Percentiles rank a stretch among this genome's conserved stretches.
Evolutionary conservation across 163 green algal species (phyloP).

Genomic region (Coccomyxa subellipsoidea): DNA sequence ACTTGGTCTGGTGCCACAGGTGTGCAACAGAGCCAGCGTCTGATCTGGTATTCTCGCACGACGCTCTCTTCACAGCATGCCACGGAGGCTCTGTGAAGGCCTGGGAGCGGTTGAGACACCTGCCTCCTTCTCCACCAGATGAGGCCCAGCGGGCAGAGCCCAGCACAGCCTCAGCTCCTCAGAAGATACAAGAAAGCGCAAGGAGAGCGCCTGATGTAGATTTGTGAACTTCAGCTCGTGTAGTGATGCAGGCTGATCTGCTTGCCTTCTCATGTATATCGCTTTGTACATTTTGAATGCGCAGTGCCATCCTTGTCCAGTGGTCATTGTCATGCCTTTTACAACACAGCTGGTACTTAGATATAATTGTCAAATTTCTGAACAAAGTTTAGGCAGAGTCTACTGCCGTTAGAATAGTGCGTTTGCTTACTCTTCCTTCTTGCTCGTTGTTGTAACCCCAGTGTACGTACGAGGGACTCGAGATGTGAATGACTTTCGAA

Average conservation of each 20-base stretch:
- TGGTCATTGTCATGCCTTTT: too few species aligned
- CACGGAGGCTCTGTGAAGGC: neutral
- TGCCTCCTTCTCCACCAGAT: neutral
- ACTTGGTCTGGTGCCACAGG: neutral
- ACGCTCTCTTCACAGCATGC: conserved; percentile 8
- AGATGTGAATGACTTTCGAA: too few species aligned
- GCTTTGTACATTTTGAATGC: neutral
- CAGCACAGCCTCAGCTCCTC: neutral
- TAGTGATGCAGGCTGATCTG: too few species aligned
- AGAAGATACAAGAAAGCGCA: neutral
- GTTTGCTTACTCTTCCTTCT: too few species aligned
- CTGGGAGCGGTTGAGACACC: neutral
- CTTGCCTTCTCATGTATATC: neutral
- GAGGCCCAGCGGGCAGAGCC: neutral
- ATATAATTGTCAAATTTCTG: too few species aligned
- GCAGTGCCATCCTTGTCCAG: neutral
- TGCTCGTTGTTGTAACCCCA: too few species aligned
- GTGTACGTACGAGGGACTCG: too few species aligned
- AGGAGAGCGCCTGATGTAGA: neutral
- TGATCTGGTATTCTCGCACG: neutral
- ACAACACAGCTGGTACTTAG: too few species aligned
- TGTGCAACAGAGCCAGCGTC: neutral
- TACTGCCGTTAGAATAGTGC: too few species aligned
- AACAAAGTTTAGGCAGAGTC: too few species aligned
- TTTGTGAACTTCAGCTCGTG: too few species aligned